These are phyloP conservation scores for Candida coleopterorum DNA, from an alignment of 805 yeast genomes.

Conservation along the genomic window DNA sequence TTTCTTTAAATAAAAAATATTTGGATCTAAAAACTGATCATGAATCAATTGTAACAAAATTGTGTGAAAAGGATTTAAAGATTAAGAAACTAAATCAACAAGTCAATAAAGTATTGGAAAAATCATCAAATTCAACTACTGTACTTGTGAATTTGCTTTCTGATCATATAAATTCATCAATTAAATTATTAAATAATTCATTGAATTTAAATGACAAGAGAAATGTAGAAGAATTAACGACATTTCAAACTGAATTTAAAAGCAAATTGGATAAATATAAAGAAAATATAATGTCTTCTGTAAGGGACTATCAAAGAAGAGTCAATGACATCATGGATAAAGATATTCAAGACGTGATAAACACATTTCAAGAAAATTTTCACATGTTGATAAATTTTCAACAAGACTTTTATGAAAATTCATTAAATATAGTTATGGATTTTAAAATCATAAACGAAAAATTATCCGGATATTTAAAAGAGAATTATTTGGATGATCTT, in stretches of 20 bases:
- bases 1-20: not conserved
- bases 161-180: constrained; percentile 4
- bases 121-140: constrained; percentile 3
- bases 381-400: constrained; percentile 1
- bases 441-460: constrained; percentile 12
- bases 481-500: constrained; percentile 12
- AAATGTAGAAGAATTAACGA: not conserved
- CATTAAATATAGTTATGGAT: constrained; percentile 10
- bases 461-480: constrained; percentile 13
- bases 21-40: not conserved
- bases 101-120: constrained; percentile 2
- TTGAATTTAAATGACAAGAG: not conserved
- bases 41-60: not conserved
- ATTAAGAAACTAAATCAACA: constrained; percentile 3
- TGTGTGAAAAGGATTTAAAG: not conserved
- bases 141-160: constrained; percentile 4
- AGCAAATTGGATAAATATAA: constrained; percentile 1
- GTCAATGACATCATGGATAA: constrained; percentile 2
- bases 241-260: constrained; percentile 1
- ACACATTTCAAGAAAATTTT: constrained; percentile 1
- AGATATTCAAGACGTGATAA: constrained; percentile 3
- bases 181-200: constrained; percentile 1
- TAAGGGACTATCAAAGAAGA: not conserved
- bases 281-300: not conserved
- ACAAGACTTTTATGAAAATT: not conserved